These are phyloP conservation scores for Claviceps sp. DNA, from an alignment of 2,329 filamentous ascomycete genomes.

Conservation along the genomic window DNA sequence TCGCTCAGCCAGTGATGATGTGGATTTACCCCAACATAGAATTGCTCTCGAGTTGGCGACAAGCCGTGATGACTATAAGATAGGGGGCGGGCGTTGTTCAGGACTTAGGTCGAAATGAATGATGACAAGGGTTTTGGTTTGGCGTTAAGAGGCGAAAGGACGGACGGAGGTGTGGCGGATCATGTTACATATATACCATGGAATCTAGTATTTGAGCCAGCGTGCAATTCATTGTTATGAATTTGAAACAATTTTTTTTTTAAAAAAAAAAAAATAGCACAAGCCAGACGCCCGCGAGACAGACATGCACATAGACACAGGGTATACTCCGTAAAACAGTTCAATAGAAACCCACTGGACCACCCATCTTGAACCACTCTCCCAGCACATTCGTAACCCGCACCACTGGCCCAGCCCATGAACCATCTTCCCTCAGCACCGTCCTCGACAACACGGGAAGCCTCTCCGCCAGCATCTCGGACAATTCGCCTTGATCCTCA, in stretches of 20 bases:
- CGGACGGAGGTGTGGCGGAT: too few relatives aligned
- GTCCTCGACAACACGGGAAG: conserved; percentile 51
- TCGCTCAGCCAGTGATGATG: conserved; percentile 33
- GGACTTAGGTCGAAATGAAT: not conserved
- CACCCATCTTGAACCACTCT: conserved; percentile 44
- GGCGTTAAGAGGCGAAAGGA: conserved; percentile 20
- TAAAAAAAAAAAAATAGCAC: too few relatives aligned
- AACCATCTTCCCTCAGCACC: conserved; percentile 28
- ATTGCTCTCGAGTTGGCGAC: not conserved
- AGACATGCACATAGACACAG: too few relatives aligned
- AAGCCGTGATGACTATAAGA: not conserved
- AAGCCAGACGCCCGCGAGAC: not conserved
- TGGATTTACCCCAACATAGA: not conserved
- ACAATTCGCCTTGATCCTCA: not conserved
- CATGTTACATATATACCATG: not conserved
- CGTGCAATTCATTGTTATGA: too few relatives aligned
- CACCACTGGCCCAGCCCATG: conserved; percentile 43
- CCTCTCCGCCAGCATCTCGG: conserved; percentile 31
- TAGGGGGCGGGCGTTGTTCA: not conserved
- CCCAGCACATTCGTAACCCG: conserved; percentile 39
- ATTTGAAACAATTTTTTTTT: too few relatives aligned
- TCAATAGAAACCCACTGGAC: not conserved
- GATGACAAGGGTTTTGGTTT: not conserved
- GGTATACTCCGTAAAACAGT: too few relatives aligned
- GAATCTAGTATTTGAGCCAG: not conserved